Evolutionary conservation across 2,329 filamentous ascomycete genomes (phyloP).

Genomic region (Arachnopeziza araneosa): DNA sequence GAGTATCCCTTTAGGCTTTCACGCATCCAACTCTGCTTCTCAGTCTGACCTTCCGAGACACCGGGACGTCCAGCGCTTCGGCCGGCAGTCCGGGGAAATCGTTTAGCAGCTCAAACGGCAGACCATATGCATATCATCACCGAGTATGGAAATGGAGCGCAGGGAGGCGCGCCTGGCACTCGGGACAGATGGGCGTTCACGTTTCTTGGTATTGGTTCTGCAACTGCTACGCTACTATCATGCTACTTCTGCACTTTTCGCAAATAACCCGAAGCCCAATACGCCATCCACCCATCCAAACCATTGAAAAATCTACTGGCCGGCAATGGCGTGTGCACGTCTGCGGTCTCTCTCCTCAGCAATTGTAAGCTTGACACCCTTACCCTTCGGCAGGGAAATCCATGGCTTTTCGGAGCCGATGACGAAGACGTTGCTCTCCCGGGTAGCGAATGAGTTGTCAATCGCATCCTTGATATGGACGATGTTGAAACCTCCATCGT

Average conservation of each 20-base stretch:
- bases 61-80: not conserved
- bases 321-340: slow-evolving; percentile 53
- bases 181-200: slow-evolving; percentile 13
- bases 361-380: slow-evolving; percentile 99
- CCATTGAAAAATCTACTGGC: slow-evolving; percentile 23
- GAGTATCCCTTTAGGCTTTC: not conserved
- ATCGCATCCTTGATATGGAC: slow-evolving; percentile 99
- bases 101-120: not conserved
- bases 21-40: not conserved
- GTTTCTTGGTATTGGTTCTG: slow-evolving; percentile 28
- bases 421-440: slow-evolving; percentile 99
- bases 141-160: slow-evolving; percentile 3
- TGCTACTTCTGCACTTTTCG: slow-evolving; percentile 26
- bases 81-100: not conserved
- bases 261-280: slow-evolving; percentile 25
- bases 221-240: slow-evolving; percentile 16
- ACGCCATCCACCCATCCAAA: slow-evolving; percentile 26
- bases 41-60: not conserved
- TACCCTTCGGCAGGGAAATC: slow-evolving; percentile 99
- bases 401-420: slow-evolving; percentile 98
- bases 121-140: slow-evolving; percentile 1
- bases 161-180: not conserved
- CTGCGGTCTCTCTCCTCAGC: slow-evolving; percentile 98
- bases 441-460: slow-evolving; percentile 99
- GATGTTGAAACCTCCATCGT: slow-evolving; percentile 99